phyloP scores from a whole-genome alignment of 2,329 filamentous ascomycete species.

The Aureobasidium vineae region DNA sequence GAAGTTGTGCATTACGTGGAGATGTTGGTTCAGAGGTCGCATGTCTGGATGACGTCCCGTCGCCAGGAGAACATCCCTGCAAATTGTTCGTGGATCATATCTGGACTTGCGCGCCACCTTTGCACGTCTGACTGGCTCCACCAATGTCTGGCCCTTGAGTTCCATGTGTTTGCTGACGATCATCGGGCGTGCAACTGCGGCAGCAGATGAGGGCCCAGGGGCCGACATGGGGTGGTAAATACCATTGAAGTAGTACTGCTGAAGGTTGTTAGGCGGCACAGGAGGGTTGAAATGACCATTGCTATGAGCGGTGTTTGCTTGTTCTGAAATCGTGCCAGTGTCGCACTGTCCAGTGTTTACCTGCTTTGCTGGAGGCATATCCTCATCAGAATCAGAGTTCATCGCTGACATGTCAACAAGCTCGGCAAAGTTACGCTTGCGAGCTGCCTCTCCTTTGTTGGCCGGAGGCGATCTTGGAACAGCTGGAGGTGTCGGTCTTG shows the following conservation, averaged over 20 bases:
- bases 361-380: constrained; percentile 42
- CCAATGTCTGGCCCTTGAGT: constrained; percentile 39
- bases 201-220: not conserved
- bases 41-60: constrained; percentile 61
- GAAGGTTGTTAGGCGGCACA: not conserved
- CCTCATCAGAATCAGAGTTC: constrained; percentile 48
- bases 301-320: not conserved
- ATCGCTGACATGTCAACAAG: constrained; percentile 52
- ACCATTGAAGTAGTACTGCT: constrained; percentile 23
- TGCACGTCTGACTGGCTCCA: constrained; percentile 49
- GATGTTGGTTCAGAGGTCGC: constrained; percentile 58
- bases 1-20: constrained; percentile 46
- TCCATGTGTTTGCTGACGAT: constrained; percentile 10
- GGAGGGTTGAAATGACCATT: not conserved
- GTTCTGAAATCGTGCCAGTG: not conserved
- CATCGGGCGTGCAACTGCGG: not conserved
- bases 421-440: constrained; percentile 55
- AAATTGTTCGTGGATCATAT: constrained; percentile 63
- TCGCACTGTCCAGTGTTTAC: constrained; percentile 28
- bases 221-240: not conserved
- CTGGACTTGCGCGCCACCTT: constrained; percentile 50
- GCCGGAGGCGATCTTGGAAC: constrained; percentile 35
- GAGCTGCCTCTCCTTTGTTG: constrained; percentile 56
- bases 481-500: constrained; percentile 25
- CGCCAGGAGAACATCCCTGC: constrained; percentile 61